A percentile compares a stretch with the other conserved stretches of the same genome.
These are phyloP conservation scores for Cotoneaster glaucophyllus DNA, from an alignment of 306 rosid species.

Conservation along the genomic window DNA sequence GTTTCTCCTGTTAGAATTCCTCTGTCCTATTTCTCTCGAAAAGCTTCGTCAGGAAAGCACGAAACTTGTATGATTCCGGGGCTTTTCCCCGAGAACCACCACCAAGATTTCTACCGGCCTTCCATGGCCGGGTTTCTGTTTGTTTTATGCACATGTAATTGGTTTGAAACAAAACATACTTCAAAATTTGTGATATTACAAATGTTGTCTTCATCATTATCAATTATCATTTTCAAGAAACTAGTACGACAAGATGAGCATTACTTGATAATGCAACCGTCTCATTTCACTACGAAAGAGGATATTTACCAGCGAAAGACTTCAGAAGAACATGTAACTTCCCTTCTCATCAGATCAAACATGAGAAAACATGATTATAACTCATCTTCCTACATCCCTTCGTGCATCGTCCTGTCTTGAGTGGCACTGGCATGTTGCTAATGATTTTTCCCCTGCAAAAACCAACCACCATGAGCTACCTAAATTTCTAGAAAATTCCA, in stretches of 20 bases:
- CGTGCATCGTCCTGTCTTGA: background rate
- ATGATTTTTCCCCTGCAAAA: conserved; percentile 51
- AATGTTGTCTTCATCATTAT: too few relatives aligned
- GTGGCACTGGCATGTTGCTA: conserved; percentile 8
- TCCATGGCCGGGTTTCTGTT: too few relatives aligned
- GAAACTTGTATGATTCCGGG: too few relatives aligned
- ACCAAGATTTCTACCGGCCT: too few relatives aligned
- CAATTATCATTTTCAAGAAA: background rate
- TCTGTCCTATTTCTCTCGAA: too few relatives aligned
- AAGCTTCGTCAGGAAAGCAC: too few relatives aligned
- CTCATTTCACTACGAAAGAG: background rate
- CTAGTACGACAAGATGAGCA: background rate
- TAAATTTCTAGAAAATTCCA: background rate
- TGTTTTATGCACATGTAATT: too few relatives aligned
- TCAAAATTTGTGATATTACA: too few relatives aligned
- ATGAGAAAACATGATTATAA: background rate
- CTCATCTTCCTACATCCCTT: background rate
- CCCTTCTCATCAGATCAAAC: background rate
- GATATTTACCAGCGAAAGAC: background rate
- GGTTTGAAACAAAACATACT: too few relatives aligned
- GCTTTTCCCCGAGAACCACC: too few relatives aligned
- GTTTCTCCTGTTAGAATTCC: too few relatives aligned
- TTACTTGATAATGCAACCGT: too few relatives aligned
- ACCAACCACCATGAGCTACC: background rate
- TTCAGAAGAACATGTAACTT: background rate